A percentile compares a stretch with the other conserved stretches of the same genome.
phyloP scores from a whole-genome alignment of 257 asterid species.

The Plantago ovata region DNA sequence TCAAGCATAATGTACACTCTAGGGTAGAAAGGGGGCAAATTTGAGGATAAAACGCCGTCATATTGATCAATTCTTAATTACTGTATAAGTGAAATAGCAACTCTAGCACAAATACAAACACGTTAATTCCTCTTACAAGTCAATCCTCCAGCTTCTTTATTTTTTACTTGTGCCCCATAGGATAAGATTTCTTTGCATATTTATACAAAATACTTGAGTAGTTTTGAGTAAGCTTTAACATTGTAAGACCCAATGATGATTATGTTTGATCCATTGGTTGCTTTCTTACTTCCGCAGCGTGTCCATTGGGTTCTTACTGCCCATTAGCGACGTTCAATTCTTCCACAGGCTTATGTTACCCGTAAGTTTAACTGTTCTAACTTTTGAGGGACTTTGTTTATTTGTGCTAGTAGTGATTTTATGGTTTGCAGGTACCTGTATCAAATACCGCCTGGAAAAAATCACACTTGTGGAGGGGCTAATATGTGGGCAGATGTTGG shows the following conservation, averaged over 20 bases:
- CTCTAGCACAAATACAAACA: too few relatives aligned
- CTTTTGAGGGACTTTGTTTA: not conserved
- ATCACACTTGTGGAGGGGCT: slow-evolving; percentile 94
- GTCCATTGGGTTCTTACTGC: slow-evolving; percentile 91
- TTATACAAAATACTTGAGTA: not conserved
- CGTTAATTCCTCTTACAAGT: too few relatives aligned
- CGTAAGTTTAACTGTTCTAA: slow-evolving; percentile 44
- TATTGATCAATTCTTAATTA: too few relatives aligned
- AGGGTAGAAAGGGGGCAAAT: too few relatives aligned
- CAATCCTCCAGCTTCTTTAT: too few relatives aligned
- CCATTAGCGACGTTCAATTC: slow-evolving; percentile 63
- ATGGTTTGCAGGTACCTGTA: slow-evolving; percentile 57
- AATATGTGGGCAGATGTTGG: slow-evolving; percentile 82
- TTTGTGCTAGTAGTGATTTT: slow-evolving; percentile 4
- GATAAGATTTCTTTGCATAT: too few relatives aligned
- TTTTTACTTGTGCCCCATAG: too few relatives aligned
- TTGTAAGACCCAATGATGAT: slow-evolving; percentile 21
- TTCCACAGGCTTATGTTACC: slow-evolving; percentile 71
- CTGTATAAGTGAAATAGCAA: too few relatives aligned
- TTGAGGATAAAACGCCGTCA: too few relatives aligned
- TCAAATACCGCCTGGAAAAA: slow-evolving; percentile 59
- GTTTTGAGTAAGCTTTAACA: not conserved
- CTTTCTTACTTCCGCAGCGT: slow-evolving; percentile 45
- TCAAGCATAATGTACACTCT: too few relatives aligned
- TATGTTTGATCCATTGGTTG: slow-evolving; percentile 8